Conservation (phyloP, 305 asterid species). For the Fraxinus sp. region DNA sequence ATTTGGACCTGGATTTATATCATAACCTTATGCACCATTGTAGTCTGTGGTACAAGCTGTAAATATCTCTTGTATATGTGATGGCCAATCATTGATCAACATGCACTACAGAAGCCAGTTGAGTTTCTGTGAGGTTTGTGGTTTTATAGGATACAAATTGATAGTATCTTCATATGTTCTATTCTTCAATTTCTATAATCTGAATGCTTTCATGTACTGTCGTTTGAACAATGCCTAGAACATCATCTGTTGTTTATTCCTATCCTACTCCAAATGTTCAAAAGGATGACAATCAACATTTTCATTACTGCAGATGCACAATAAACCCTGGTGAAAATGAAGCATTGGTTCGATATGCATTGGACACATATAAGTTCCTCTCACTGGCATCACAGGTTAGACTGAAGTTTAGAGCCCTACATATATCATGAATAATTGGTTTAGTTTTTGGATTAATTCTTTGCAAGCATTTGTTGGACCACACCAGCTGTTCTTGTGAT, state of each 20-base stretch:
- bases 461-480: conserved; percentile 8
- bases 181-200: not conserved
- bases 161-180: not conserved
- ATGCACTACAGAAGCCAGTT: not conserved
- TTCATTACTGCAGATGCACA: conserved; percentile 67
- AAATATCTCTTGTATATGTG: not conserved
- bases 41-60: not conserved
- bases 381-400: conserved; percentile 88
- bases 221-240: not conserved
- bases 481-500: not conserved
- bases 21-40: not conserved
- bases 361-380: conserved; percentile 76
- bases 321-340: conserved; percentile 99
- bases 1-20: not conserved
- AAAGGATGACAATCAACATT: conserved; percentile 17
- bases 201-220: not conserved
- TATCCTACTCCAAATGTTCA: conserved; percentile 1
- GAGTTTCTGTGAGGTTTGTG: not conserved
- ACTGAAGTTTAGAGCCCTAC: not conserved
- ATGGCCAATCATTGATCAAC: not conserved
- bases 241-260: not conserved
- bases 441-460: not conserved
- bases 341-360: conserved; percentile 88
- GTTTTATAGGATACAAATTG: not conserved
- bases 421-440: not conserved